Conservation (phyloP, 192 early-diverging fungal species). For the Oehlia diaphana region DNA sequence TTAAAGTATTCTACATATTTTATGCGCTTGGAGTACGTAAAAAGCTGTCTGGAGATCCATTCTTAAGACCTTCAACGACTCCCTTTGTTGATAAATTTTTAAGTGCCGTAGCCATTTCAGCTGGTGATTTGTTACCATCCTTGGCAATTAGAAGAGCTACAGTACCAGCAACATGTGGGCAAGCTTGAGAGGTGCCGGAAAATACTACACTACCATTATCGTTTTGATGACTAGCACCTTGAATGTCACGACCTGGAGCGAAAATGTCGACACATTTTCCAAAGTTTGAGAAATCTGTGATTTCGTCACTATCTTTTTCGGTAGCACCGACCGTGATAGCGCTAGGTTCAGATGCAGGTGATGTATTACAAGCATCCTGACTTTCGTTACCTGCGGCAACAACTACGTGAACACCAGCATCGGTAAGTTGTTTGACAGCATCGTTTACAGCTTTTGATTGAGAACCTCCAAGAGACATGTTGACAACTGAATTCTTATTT, state of each 20-base stretch:
- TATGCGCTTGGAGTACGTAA: no score
- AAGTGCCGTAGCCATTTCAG: no score
- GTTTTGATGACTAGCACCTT: slow-evolving; percentile 43
- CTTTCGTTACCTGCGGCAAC: slow-evolving; percentile 62
- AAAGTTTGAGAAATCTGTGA: slow-evolving; percentile 81
- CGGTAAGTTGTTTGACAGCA: slow-evolving; percentile 36
- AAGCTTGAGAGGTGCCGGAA: slow-evolving; percentile 30
- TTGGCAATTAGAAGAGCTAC: slow-evolving; percentile 38
- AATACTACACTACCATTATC: slow-evolving; percentile 35
- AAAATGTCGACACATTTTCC: slow-evolving; percentile 95
- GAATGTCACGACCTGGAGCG: slow-evolving; percentile 74
- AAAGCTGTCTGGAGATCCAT: no score
- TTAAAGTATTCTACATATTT: no score
- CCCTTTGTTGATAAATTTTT: no score
- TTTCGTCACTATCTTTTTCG: slow-evolving; percentile 66
- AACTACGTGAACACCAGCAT: slow-evolving; percentile 51
- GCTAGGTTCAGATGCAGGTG: slow-evolving; percentile 41
- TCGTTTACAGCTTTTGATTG: slow-evolving; percentile 29
- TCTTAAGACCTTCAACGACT: no score
- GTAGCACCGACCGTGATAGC: slow-evolving; percentile 84
- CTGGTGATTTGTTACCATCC: background rate
- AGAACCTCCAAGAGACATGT: slow-evolving; percentile 41
- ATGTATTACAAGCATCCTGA: slow-evolving; percentile 50
- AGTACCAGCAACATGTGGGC: slow-evolving; percentile 57
- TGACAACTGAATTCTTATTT: background rate